Base-by-base conservation (phyloP, 805 yeast genomes). In the Lipomyces kockii region DNA sequence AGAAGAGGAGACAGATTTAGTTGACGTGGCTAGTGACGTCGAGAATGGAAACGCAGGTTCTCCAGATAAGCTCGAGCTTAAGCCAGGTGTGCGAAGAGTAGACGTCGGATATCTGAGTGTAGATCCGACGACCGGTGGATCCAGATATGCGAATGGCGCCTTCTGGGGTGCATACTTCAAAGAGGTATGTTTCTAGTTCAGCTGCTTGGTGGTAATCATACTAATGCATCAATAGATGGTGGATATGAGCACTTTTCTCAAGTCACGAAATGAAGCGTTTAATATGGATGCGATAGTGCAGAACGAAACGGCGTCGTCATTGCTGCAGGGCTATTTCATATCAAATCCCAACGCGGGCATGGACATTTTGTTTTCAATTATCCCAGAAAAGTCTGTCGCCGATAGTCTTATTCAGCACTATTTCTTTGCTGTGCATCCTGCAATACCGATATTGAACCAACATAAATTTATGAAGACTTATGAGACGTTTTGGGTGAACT, bases 161-260 rank as follows among this genome's bases (percentile, higher is more conserved):
- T 67, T 67, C 27, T 67, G 70, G 70, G 70, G 67, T 6, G 66
- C 70, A 11, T 65, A 67, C 29, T 67, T 67, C 37, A 64, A 67
- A 65, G 70, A 67, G 63, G 68, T 65, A 51, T n/a, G 59, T 35
- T 17, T n/a, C n/a, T 27, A 14, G 29, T n/a, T 43, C 20, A 22
- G 2, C 46, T 60, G 9, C 25, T 7, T 14, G 27, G 12, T n/a
- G 25, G 11, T 61, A 9, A 20, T 43, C 43, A 61, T 27, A 22
- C 27, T 46, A 8, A 22, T 9, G 9, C n/a, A 14, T 49, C 20
- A 17, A 1, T 34, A 66, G 69, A 29, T 66, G 60, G 63, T 37
- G 11, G 70, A 67, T 34, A 37, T 65, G 60, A 55, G 61, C 17
- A 67, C 61, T 25, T 57, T 67, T 54, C 54, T 67, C 37, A 60